phyloP scores from a whole-genome alignment of 139 green algal species.

The Trebouxia sp. region DNA sequence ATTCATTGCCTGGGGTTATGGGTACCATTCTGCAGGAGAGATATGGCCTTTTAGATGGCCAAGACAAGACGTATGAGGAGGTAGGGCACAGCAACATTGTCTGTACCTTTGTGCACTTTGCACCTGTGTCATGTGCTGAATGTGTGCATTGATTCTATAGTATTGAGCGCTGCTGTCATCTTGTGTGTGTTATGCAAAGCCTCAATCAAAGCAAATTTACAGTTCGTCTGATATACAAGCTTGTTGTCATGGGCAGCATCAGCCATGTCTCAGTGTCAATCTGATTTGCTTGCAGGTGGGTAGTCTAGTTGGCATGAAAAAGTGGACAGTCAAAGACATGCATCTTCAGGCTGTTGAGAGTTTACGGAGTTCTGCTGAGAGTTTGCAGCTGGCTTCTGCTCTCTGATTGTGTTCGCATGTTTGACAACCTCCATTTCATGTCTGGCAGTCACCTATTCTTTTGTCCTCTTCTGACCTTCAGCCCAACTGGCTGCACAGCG shows the following conservation, averaged over 20 bases:
- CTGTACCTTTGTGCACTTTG: too few species aligned
- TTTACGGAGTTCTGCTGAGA: neutral
- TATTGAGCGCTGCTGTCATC: neutral
- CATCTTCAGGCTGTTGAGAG: neutral
- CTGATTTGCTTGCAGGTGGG: neutral
- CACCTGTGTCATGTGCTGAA: too few species aligned
- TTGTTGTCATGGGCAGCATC: too few species aligned
- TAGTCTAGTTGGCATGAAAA: neutral
- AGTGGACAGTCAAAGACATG: neutral
- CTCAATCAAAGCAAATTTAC: too few species aligned
- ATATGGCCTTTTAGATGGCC: neutral
- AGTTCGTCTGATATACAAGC: too few species aligned
- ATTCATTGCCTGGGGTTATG: neutral
- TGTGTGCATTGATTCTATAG: too few species aligned
- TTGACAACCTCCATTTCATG: too few species aligned
- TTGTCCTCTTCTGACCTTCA: too few species aligned
- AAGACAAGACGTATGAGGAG: slow-evolving; percentile 10
- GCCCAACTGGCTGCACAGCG: too few species aligned
- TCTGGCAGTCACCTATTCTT: too few species aligned
- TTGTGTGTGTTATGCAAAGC: neutral
- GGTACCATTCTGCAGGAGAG: neutral
- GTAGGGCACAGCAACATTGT: neutral
- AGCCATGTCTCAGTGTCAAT: neutral
- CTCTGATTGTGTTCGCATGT: neutral
- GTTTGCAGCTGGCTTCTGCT: neutral